These are phyloP conservation scores for Ustilaginoidea virens DNA, from an alignment of 2,329 filamentous ascomycete genomes.

Conservation along the genomic window DNA sequence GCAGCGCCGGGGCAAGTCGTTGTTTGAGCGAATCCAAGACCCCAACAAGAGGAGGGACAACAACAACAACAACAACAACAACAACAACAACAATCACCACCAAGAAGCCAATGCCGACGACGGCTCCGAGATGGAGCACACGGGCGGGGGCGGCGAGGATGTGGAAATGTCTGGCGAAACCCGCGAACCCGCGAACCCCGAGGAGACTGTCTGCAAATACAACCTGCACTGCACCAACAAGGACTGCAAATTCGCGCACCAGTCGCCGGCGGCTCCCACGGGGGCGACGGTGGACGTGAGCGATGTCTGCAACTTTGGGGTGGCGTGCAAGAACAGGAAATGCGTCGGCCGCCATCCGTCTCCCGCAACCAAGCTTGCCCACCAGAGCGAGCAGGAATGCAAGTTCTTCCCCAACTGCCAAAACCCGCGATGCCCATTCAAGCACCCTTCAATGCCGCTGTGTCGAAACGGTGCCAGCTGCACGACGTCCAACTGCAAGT, in stretches of 20 bases:
- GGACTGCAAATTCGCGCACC: slow-evolving; percentile 86
- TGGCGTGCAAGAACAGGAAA: slow-evolving; percentile 90
- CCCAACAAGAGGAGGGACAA: slow-evolving; percentile 26
- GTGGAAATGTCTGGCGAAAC: slow-evolving; percentile 43
- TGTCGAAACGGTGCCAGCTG: slow-evolving; percentile 90
- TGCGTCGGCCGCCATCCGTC: slow-evolving; percentile 87
- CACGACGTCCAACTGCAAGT: slow-evolving; percentile 67
- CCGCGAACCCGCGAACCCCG: slow-evolving; percentile 39
- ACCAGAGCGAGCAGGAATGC: slow-evolving; percentile 75
- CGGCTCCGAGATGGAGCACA: slow-evolving; percentile 16
- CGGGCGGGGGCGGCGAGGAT: slow-evolving; percentile 35
- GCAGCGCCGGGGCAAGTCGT: slow-evolving; percentile 37
- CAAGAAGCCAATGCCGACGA: slow-evolving; percentile 20
- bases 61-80: slow-evolving; percentile 20
- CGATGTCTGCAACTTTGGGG: slow-evolving; percentile 72
- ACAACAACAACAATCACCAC: slow-evolving; percentile 25
- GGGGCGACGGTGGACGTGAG: slow-evolving; percentile 62
- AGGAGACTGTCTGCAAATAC: slow-evolving; percentile 69
- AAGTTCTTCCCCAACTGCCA: slow-evolving; percentile 86
- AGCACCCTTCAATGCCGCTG: slow-evolving; percentile 70
- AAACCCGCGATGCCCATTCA: slow-evolving; percentile 76
- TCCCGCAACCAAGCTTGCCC: slow-evolving; percentile 62
- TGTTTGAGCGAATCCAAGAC: slow-evolving; percentile 59
- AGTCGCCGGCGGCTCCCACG: slow-evolving; percentile 76
- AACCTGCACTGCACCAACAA: slow-evolving; percentile 79